Conservation (phyloP, 257 asterid species). For the Solanum phureja region DNA sequence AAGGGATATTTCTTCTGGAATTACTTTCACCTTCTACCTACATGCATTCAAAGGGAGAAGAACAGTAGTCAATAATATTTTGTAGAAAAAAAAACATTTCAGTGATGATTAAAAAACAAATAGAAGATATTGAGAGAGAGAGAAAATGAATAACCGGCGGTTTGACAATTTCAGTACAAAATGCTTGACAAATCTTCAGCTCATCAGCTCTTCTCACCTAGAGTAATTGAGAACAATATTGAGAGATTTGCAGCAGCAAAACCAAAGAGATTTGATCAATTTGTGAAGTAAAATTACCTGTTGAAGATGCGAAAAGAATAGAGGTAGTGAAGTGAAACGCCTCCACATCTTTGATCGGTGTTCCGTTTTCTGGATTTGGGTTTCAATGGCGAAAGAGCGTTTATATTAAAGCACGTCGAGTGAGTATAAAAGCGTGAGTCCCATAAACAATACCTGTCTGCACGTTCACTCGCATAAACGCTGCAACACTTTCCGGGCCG, state of each 20-base stretch:
- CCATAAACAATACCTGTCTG: background rate
- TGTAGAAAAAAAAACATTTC: background rate
- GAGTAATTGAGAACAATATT: background rate
- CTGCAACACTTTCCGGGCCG: background rate
- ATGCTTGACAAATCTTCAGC: conserved; percentile 28
- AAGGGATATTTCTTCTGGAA: conserved; percentile 37
- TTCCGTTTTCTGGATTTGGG: background rate
- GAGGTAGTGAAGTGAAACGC: conserved; percentile 47
- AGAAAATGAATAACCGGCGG: conserved; percentile 23
- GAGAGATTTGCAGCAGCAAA: background rate
- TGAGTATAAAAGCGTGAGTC: background rate
- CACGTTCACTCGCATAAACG: background rate
- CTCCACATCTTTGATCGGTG: conserved; percentile 52
- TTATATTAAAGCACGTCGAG: background rate
- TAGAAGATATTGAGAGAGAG: background rate
- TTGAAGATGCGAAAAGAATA: conserved; percentile 30
- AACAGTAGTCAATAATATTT: background rate
- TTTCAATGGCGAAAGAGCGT: background rate
- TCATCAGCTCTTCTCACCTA: conserved; percentile 37
- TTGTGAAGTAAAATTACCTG: conserved; percentile 22
- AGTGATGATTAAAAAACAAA: background rate
- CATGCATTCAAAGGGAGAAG: conserved; percentile 13
- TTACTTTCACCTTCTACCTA: conserved; percentile 58
- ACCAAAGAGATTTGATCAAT: background rate
- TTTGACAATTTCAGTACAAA: conserved; percentile 34